phyloP scores from a whole-genome alignment of 1,139 yeast genomes.

The Blastobotrys arbuscula region DNA sequence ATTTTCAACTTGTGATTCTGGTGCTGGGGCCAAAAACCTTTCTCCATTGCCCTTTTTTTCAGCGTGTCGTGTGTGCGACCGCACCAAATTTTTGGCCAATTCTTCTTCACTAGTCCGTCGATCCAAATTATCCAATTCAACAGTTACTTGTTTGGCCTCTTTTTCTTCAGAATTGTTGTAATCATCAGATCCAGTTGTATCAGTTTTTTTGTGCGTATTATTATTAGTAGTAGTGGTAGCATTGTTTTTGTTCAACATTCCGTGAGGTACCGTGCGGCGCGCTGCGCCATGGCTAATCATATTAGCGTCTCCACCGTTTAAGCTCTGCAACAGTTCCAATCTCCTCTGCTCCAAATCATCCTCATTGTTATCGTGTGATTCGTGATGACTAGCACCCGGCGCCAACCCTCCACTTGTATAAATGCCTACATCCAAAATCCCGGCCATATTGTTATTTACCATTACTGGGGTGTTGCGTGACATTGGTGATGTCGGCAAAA shows the following conservation, averaged over 20 bases:
- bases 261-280: not conserved
- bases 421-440: constrained; percentile 25
- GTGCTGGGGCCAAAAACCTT: not conserved
- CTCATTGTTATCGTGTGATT: not conserved
- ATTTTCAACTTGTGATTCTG: not conserved
- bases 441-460: constrained; percentile 8
- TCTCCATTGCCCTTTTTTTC: not conserved
- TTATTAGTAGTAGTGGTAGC: too few relatives aligned
- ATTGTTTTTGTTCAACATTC: not conserved
- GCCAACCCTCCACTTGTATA: constrained; percentile 30
- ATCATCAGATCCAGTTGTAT: not conserved
- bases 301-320: not conserved
- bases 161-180: not conserved
- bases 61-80: constrained; percentile 19
- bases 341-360: constrained; percentile 12
- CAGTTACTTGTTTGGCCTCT: not conserved
- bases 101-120: constrained; percentile 8
- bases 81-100: constrained; percentile 25
- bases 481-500: not conserved
- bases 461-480: not conserved
- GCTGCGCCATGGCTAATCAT: not conserved
- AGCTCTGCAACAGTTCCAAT: constrained; percentile 2
- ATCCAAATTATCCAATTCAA: not conserved
- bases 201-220: not conserved
- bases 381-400: constrained; percentile 26